Conservation (phyloP, 164 flowering plant species). For the Vitis rupestris region DNA sequence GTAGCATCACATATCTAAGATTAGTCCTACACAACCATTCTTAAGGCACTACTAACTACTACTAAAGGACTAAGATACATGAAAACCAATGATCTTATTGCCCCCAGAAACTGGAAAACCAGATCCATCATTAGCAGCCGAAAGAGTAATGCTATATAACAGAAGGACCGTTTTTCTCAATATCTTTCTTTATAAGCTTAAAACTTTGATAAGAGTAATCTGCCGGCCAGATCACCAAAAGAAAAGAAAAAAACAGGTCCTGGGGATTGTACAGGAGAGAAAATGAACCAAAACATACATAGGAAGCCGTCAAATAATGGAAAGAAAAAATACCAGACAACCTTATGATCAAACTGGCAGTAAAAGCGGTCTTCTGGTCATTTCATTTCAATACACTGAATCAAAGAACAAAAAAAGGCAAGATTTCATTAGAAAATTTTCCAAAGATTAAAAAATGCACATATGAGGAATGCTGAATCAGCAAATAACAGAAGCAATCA, state of each 20-base stretch:
- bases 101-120: no score
- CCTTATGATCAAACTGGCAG: neutral
- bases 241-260: neutral
- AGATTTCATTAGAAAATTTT: neutral
- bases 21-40: no score
- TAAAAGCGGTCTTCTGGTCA: neutral
- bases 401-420: neutral
- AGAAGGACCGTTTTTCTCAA: neutral
- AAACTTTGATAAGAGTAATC: neutral
- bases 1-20: neutral
- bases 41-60: neutral
- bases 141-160: neutral
- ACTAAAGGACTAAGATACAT: neutral
- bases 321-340: slow-evolving; percentile 1
- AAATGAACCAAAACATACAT: neutral
- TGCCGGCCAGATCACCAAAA: neutral
- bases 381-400: slow-evolving; percentile 7
- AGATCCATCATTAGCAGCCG: neutral
- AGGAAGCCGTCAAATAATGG: neutral
- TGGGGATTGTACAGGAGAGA: neutral
- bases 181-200: neutral
- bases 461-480: neutral
- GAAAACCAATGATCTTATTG: neutral
- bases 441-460: neutral
- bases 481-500: neutral